Percentiles rank a stretch among this genome's conserved stretches.
Conservation (phyloP, 768 basidiomycete species). For the Trametes cubensis region DNA sequence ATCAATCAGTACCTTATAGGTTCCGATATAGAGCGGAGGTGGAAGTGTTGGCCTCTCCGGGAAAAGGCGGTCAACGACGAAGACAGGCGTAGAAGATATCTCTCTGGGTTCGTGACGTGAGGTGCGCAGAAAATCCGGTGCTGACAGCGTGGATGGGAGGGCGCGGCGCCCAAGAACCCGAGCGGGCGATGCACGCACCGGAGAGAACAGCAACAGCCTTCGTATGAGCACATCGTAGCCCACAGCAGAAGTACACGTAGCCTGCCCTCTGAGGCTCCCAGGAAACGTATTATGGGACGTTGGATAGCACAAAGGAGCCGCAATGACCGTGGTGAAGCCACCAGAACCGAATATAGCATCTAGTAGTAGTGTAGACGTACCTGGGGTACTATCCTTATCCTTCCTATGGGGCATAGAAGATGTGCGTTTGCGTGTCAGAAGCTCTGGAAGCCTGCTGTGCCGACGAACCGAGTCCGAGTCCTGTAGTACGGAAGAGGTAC, state of each 20-base stretch:
- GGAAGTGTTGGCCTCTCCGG: conserved; percentile 1
- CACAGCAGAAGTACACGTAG: too few species aligned
- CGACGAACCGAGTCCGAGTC: conserved; percentile 14
- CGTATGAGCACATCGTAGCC: too few species aligned
- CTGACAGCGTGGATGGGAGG: conserved; percentile 6
- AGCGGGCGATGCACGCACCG: neutral
- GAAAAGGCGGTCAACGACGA: neutral
- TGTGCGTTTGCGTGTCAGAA: conserved; percentile 27
- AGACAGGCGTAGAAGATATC: neutral
- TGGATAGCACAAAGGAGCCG: too few species aligned
- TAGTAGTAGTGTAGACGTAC: conserved; percentile 11
- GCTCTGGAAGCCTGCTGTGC: conserved; percentile 24
- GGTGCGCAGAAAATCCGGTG: conserved; percentile 8
- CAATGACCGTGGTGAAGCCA: too few species aligned
- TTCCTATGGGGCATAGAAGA: conserved; percentile 20
- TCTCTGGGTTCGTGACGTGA: conserved; percentile 1
- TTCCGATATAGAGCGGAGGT: conserved; percentile 11
- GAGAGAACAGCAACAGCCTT: neutral
- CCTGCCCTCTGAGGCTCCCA: neutral
- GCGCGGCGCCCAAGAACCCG: conserved; percentile 14
- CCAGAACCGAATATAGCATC: neutral
- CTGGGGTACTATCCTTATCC: conserved; percentile 11
- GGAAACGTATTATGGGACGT: neutral
- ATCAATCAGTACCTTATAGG: conserved; percentile 8
- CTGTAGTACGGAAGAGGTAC: conserved; percentile 12